A percentile compares a stretch with the other conserved stretches of the same genome.
Conservation (phyloP, 108 stramenopile species). For the Fragilaria crotonensis region DNA sequence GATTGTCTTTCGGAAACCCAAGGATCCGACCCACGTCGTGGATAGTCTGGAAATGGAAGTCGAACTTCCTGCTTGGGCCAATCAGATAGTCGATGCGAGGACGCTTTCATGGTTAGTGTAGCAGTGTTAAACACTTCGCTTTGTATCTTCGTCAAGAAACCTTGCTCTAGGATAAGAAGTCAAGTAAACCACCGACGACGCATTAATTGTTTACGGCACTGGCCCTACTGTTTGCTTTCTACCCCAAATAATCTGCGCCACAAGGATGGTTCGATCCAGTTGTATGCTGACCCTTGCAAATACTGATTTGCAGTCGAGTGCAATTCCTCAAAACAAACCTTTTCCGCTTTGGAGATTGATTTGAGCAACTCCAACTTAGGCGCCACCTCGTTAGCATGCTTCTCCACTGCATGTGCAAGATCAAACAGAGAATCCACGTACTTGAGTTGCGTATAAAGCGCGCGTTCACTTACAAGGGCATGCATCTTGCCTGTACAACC, state of each 20-base stretch:
- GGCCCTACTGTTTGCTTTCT: too few species aligned
- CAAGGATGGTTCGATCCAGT: constrained; percentile 65
- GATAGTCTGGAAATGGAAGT: background rate
- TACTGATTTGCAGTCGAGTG: constrained; percentile 18
- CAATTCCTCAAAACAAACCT: constrained; percentile 26
- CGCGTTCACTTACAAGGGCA: constrained; percentile 33
- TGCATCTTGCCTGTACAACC: constrained; percentile 73
- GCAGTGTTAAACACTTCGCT: too few species aligned
- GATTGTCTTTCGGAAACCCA: constrained; percentile 2
- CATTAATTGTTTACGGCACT: too few species aligned
- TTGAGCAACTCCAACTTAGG: constrained; percentile 36
- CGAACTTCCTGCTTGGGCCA: background rate
- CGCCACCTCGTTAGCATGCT: constrained; percentile 21
- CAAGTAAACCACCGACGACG: too few species aligned
- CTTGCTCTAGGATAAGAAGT: too few species aligned
- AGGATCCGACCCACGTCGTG: background rate
- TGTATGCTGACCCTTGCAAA: constrained; percentile 42
- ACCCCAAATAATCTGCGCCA: constrained; percentile 47
- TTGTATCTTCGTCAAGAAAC: too few species aligned
- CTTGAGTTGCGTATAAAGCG: constrained; percentile 72
- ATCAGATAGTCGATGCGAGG: too few species aligned
- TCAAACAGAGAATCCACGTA: constrained; percentile 80
- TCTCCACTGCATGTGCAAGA: constrained; percentile 49
- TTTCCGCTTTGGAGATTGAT: constrained; percentile 41
- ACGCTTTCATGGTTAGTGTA: too few species aligned